Evolutionary conservation across 352 stramenopile species (phyloP), one percentile per base, ranked within the genome.

Genomic region (Phytophthora sp.): DNA sequence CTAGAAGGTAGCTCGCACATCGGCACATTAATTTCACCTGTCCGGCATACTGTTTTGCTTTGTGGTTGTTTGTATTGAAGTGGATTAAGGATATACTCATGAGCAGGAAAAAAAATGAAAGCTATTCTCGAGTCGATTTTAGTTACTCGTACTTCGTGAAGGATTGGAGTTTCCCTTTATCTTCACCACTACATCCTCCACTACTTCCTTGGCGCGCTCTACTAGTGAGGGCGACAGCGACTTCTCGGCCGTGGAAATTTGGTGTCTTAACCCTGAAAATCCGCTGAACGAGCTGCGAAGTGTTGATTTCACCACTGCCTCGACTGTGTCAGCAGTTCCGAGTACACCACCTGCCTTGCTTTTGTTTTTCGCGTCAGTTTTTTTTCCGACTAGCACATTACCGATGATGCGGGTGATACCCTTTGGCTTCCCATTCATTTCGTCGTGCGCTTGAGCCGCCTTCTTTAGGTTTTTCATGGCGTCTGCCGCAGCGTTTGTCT

Each of bases 371-470:
- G 13, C 54, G 21, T 30, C 39, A 26, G n/a, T n/a, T n/a, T 51
- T 12, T 13, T 55, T 67, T 17, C 50, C 38, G n/a, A 59, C 31
- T 2, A 64, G 54, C 17, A 66, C 26, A 21, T 63, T 67, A 43
- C 62, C 63, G 32, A 72, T 67, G 11, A 67, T 54, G 15, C 49
- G 32, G 1, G 45, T 62, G 26, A 72, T 66, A 17, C 63, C 63
- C 13, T 58, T 67, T 24, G 43, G 15, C 15, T 66, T 66, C 12
- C 55, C 51, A 24, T 69, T 69, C 52, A 61, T 54, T 28, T 73
- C 39, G 28, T 73, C 64, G 24, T 73, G 69, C 17, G 44, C 20
- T 7, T 53, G 64, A 54, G 43, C 58, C 13, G 39, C 32, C 18
- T 55, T 73, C 38, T 57, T 65, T 21, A 73, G 20, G 3, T 26